Evolutionary conservation across 371 early-diverging fungal species (phyloP), one percentile per base, ranked within the genome.

Genomic region (Blakeslea trispora): DNA sequence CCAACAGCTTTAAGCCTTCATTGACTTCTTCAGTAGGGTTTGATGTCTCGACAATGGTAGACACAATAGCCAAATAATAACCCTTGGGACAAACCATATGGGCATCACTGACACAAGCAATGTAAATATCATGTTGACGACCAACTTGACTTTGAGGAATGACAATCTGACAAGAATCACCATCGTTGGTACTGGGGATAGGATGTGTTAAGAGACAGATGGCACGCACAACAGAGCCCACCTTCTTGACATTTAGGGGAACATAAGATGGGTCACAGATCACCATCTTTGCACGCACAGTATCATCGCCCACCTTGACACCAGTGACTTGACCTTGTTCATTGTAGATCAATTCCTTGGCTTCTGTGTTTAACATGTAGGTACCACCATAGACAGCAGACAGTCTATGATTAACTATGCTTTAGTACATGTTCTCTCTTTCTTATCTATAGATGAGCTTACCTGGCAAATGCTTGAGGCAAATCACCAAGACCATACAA

Each of bases 381-480:
- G 97, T 97, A 59, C 98, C 99, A 32, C 98, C 97, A 68, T 97
- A 96, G 63, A 97, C 94, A 54, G 99, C 99, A 71, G 90, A 90
- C 66, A 97, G 80, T 56, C 87, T 85, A 67, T 22, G 34, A 14
- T 23, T 17, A 13, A 28, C n/a, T n/a, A 18, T 18, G 17, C 24
- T 10, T 28, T 5, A 8, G 21, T 14, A 17, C 15, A 11, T 18
- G 22, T 42, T 43, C 14, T 10, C 37, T 40, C 23, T 24, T 40
- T 22, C 23, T 24, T 32, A 34, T 45, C n/a, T 22, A 22, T 19
- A 28, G 18, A 47, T n/a, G n/a, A 11, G 69, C 77, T 59, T 84
- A 91, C 88, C 99, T 84, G 32, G 99, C 97, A 83, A 99, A 99
- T 10, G 96, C 94, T 82, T 99, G 99, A 43, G 99, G 99, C 42